Evolutionary conservation across 257 asterid genomes (phyloP).

Genomic region (Solanum ossicruentum): DNA sequence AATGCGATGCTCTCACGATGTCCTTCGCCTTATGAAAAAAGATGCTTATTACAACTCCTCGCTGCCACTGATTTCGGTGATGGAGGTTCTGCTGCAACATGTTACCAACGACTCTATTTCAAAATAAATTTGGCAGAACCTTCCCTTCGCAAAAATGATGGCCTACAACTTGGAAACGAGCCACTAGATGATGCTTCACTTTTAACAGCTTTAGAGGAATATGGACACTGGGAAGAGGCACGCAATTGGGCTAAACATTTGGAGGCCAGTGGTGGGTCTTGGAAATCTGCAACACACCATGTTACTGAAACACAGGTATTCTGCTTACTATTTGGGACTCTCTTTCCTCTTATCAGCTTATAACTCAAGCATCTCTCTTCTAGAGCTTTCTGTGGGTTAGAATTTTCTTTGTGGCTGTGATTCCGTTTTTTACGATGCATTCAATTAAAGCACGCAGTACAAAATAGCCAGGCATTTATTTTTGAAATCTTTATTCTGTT

Average conservation of each 20-base stretch:
- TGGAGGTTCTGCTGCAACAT: conserved; percentile 66
- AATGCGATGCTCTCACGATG: conserved; percentile 75
- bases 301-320: conserved; percentile 95
- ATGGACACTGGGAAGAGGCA: conserved; percentile 97
- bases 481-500: neutral
- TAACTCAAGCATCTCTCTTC: neutral
- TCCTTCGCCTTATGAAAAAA: conserved; percentile 82
- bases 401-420: neutral
- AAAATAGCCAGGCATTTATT: neutral
- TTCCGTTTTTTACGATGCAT: neutral
- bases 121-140: conserved; percentile 96
- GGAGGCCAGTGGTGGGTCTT: conserved; percentile 83
- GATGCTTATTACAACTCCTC: conserved; percentile 89
- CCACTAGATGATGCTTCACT: conserved; percentile 78
- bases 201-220: conserved; percentile 57
- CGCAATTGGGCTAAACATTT: conserved; percentile 91
- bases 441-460: neutral
- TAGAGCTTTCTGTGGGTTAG: neutral
- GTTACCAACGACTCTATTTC: conserved; percentile 66
- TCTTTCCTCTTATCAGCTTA: neutral
- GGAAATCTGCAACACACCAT: conserved; percentile 80
- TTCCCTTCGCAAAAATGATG: conserved; percentile 65
- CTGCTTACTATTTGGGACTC: neutral
- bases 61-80: conserved; percentile 85
- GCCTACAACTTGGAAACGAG: conserved; percentile 73